phyloP scores from a whole-genome alignment of 495 filamentous ascomycete genomes.

The Hapsidospora chrysogenum region DNA sequence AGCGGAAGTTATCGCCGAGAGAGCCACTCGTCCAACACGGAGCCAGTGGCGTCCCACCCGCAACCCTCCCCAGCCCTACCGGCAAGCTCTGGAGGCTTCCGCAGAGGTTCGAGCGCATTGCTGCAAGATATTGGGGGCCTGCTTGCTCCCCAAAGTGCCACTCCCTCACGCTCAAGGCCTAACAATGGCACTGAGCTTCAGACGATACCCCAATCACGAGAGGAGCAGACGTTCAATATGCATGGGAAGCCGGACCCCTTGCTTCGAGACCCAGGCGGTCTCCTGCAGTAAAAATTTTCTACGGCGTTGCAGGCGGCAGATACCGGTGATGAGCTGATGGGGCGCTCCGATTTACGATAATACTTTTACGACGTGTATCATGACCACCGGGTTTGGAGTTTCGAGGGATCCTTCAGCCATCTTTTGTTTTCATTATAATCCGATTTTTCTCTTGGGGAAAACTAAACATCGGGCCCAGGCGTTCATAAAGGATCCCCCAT shows the following conservation, averaged over 20 bases:
- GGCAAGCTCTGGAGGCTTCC: slow-evolving; percentile 16
- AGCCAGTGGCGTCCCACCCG: slow-evolving; percentile 12
- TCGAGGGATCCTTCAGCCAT: too few relatives aligned
- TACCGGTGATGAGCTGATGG: too few relatives aligned
- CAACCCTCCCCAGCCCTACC: slow-evolving; percentile 15
- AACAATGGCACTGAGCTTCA: slow-evolving; percentile 15
- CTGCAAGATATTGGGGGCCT: slow-evolving; percentile 44
- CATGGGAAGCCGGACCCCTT: slow-evolving; percentile 16
- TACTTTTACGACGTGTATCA: too few relatives aligned
- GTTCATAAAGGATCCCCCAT: too few relatives aligned
- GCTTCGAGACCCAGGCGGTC: slow-evolving; percentile 37
- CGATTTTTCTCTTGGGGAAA: too few relatives aligned
- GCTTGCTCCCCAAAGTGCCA: slow-evolving; percentile 15
- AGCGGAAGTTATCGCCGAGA: slow-evolving; percentile 11
- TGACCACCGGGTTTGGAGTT: too few relatives aligned
- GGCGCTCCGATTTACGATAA: too few relatives aligned
- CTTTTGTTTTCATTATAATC: too few relatives aligned
- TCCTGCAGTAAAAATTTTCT: too few relatives aligned
- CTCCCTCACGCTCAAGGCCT: slow-evolving; percentile 6
- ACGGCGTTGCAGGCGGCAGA: too few relatives aligned
- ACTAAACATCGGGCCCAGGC: too few relatives aligned
- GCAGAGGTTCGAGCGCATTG: slow-evolving; percentile 31
- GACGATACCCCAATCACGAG: slow-evolving; percentile 18
- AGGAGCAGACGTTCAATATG: slow-evolving; percentile 8
- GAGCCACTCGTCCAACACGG: slow-evolving; percentile 15